These are phyloP conservation scores for Volvox reticuliferus DNA, from an alignment of 139 green algal species.

Conservation along the genomic window DNA sequence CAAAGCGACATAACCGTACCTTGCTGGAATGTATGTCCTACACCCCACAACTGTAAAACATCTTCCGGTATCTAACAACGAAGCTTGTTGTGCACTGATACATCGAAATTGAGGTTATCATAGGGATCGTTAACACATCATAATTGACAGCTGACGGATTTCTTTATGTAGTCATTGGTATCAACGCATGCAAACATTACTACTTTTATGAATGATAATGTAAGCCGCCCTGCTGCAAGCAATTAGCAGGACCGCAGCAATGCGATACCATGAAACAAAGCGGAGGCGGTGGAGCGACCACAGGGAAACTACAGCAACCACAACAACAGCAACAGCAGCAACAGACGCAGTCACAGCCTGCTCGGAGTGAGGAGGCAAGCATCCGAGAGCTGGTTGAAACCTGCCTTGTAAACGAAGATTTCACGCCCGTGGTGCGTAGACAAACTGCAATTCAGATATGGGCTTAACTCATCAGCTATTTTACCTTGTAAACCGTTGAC, in stretches of 20 bases:
- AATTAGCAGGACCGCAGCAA: neutral
- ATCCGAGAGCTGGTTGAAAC: constrained; percentile 63
- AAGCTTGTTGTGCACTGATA: neutral
- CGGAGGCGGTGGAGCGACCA: neutral
- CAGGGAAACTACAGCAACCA: neutral
- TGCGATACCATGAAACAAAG: neutral
- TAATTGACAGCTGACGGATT: too few relatives aligned
- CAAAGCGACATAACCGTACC: too few relatives aligned
- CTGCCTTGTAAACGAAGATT: constrained; percentile 61
- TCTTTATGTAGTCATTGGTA: too few relatives aligned
- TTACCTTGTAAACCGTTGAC: too few relatives aligned
- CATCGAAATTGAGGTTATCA: neutral
- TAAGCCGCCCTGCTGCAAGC: too few relatives aligned
- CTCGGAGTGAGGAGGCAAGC: constrained; percentile 40
- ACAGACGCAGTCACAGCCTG: neutral
- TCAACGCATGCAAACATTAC: too few relatives aligned
- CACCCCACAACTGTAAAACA: neutral
- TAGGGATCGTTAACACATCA: too few relatives aligned
- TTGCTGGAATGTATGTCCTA: too few relatives aligned
- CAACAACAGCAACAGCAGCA: neutral
- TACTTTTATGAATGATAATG: too few relatives aligned
- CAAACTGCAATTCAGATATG: too few relatives aligned
- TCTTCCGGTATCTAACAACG: neutral
- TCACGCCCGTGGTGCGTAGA: constrained; percentile 54
- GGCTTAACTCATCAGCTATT: too few relatives aligned